These are phyloP conservation scores for Wickerhamomyces rabaulensis DNA, from an alignment of 805 yeast species.

Conservation along the genomic window DNA sequence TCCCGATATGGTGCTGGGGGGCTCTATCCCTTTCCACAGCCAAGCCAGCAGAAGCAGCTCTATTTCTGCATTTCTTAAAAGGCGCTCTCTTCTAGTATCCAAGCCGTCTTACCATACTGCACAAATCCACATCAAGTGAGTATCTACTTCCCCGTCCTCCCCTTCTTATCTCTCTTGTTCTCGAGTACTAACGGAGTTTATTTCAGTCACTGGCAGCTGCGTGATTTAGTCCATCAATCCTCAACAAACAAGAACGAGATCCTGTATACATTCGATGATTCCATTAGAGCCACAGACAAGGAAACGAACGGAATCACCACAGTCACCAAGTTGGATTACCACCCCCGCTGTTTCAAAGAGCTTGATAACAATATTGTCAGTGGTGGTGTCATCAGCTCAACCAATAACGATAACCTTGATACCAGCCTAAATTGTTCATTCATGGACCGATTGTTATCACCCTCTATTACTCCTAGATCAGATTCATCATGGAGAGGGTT, in stretches of 20 bases:
- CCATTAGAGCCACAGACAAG: slow-evolving; percentile 42
- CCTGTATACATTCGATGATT: slow-evolving; percentile 53
- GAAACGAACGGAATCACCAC: slow-evolving; percentile 28
- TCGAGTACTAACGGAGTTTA: background rate
- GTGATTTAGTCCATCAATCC: slow-evolving; percentile 61
- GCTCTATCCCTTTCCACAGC: background rate
- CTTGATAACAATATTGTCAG: slow-evolving; percentile 46
- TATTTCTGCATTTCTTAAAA: slow-evolving; percentile 8
- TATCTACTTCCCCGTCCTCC: slow-evolving; percentile 2
- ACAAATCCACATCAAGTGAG: slow-evolving; percentile 32
- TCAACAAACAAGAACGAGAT: slow-evolving; percentile 39
- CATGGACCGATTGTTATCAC: slow-evolving; percentile 14
- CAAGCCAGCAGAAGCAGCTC: slow-evolving; percentile 4
- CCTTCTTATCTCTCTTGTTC: slow-evolving; percentile 15
- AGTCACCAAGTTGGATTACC: slow-evolving; percentile 50
- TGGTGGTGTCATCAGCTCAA: slow-evolving; percentile 44
- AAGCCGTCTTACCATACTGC: slow-evolving; percentile 23
- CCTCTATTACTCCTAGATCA: slow-evolving; percentile 15
- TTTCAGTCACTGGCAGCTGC: slow-evolving; percentile 67
- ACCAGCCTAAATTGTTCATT: slow-evolving; percentile 3
- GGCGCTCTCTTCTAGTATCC: slow-evolving; percentile 12
- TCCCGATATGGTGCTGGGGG: no score
- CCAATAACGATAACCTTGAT: slow-evolving; percentile 15
- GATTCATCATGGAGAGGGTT: slow-evolving; percentile 53
- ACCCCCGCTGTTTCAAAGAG: slow-evolving; percentile 68